phyloP scores from a whole-genome alignment of 371 early-diverging fungal genomes.

The Dentiscutata heterogama region DNA sequence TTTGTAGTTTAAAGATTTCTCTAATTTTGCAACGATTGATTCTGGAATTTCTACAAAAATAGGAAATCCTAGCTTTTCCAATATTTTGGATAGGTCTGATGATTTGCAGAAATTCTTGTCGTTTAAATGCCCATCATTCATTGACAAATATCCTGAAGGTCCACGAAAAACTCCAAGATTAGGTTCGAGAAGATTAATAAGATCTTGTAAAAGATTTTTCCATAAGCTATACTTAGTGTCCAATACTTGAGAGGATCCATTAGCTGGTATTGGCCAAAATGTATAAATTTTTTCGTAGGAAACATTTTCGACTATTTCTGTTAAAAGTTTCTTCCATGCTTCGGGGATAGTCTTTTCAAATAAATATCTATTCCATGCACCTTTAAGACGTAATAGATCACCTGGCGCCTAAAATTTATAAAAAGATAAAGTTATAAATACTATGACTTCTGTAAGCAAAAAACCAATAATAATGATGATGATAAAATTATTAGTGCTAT shows the following conservation, averaged over 20 bases:
- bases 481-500: background rate
- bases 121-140: background rate
- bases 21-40: background rate
- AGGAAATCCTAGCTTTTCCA: background rate
- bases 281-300: conserved; percentile 36
- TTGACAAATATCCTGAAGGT: conserved; percentile 1
- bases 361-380: conserved; percentile 51
- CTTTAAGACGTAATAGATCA: conserved; percentile 48
- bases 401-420: background rate
- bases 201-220: conserved; percentile 3
- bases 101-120: background rate
- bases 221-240: background rate
- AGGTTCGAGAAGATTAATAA: background rate
- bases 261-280: conserved; percentile 44
- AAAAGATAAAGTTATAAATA: background rate
- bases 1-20: background rate
- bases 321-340: conserved; percentile 49
- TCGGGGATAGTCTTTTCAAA: conserved; percentile 48
- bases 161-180: background rate
- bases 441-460: too few species aligned
- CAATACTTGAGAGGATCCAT: background rate
- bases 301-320: background rate
- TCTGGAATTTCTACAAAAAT: background rate
- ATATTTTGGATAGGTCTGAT: background rate
- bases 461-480: too few species aligned